phyloP scores from a whole-genome alignment of 2,329 filamentous ascomycete species.

The Dothideomycetes sp. region DNA sequence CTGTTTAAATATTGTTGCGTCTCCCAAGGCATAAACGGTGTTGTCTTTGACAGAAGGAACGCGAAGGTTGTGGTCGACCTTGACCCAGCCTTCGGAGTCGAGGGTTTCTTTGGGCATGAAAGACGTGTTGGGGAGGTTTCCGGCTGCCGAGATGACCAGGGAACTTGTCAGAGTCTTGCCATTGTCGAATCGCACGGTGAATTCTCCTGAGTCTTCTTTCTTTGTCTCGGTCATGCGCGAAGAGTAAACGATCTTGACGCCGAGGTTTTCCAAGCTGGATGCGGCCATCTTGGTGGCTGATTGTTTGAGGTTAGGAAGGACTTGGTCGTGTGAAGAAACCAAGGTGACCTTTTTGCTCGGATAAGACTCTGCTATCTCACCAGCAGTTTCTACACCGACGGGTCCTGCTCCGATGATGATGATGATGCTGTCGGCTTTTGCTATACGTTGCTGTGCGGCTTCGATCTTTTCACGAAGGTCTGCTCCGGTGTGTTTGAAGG shows the following conservation, averaged over 20 bases:
- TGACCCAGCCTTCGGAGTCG: slow-evolving; percentile 9
- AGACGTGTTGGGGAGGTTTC: slow-evolving; percentile 38
- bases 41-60: slow-evolving; percentile 1
- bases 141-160: slow-evolving; percentile 40
- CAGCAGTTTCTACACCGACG: slow-evolving; percentile 5
- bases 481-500: slow-evolving; percentile 10
- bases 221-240: not conserved
- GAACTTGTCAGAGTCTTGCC: slow-evolving; percentile 37
- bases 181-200: slow-evolving; percentile 28
- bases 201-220: not conserved
- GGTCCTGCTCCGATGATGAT: slow-evolving; percentile 6
- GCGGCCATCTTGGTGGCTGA: slow-evolving; percentile 3
- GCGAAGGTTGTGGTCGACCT: slow-evolving; percentile 10
- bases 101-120: slow-evolving; percentile 33
- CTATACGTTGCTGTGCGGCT: slow-evolving; percentile 2
- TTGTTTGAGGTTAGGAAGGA: slow-evolving; percentile 4
- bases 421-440: slow-evolving; percentile 3
- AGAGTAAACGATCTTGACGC: slow-evolving; percentile 5
- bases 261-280: slow-evolving; percentile 2
- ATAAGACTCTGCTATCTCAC: slow-evolving; percentile 7
- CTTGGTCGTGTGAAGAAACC: slow-evolving; percentile 4
- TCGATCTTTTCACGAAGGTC: slow-evolving; percentile 4
- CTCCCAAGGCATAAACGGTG: slow-evolving; percentile 2
- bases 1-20: slow-evolving; percentile 10
- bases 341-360: slow-evolving; percentile 1